Base-by-base conservation (phyloP, 2,329 filamentous ascomycete species). In the Fusarium sp. region DNA sequence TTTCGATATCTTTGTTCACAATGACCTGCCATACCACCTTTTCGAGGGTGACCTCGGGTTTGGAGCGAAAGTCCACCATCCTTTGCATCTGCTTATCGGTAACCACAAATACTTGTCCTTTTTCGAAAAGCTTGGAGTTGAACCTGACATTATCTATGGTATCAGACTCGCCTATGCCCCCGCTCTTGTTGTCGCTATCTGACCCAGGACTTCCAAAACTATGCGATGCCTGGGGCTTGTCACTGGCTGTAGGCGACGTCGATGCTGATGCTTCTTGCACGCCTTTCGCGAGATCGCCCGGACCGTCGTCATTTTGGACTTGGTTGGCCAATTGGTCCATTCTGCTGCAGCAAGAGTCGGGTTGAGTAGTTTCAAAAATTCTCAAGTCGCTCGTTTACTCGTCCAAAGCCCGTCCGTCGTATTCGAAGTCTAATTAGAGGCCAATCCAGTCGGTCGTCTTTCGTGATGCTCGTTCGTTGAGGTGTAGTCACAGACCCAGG, bases 311-410 rank as follows among this genome's bases (percentile, higher is more conserved):
- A n/a, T 45, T 44, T 34, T 45, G 43, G 25, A 46, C 23, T 23
- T 48, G 51, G 13, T 60, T 28, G 34, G 45, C 62, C 30, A 70
- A 31, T n/a, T 19, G 43, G 9, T 71, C 67, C 67, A 70, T 70
- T 52, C 60, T 44, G 31, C 31, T 26, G 26, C 26, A 14, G 23
- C 41, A 7, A 23, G 21, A 34, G 49, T 50, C 31, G n/a, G 19
- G 26, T 18, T 39, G 39, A 25, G 16, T 37, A 45, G 25, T 31
- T 57, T 23, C 28, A 19, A 19, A 30, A 19, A 30, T 30, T 51
- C 19, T 39, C 30, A 23, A 18, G 45, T 23, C 46, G 14, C 13
- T 55, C 30, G 12, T 51, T 28, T 25, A 28, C 46, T 52, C 50
- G 48, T 42, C n/a, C 53, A 34, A 39, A 19, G 13, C 19, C 12